Base-by-base conservation (phyloP, 2,329 filamentous ascomycete genomes). In the Teratosphaeria zuluensis region DNA sequence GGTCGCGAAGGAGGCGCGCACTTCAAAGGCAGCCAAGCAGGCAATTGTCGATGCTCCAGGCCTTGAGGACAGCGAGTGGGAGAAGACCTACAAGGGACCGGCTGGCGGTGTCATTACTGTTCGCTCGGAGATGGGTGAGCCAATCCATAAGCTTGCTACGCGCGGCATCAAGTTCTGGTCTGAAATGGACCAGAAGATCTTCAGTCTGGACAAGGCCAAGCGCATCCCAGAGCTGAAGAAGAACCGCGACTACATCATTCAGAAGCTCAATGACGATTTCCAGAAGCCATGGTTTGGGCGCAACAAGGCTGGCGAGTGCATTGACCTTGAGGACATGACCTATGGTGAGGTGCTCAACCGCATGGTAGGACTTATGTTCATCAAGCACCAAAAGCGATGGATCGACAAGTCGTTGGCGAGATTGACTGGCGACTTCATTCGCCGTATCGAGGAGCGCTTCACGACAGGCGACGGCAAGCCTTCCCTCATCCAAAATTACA, bases 151-250 rank as follows among this genome's bases (percentile, higher is more conserved):
- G 80, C 84, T 99, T 60, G 95, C 94, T 16, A 99, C 94, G 54
- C 88, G 95, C 60, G 94, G 94, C 82, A 92, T 99, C 54, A 80
- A 84, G 57, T 96, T 99, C 80, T 99, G 94, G 94, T 87, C 91
- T 55, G 95, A 99, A 77, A 96, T 99, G 91, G 94, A 99, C 71
- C 84, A 95, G 75, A 96, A 95, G 77, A 97, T 99, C 69, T 99
- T 99, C 80, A 88, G 85, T 71, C 79, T 99, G 54, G 92, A 96
- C 75, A 96, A 95, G 79, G 90, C 92, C 70, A 96, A 96, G 81
- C 87, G 91, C 51, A 80, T 96, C 24, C 82, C 88, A 1, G 91
- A 94, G 76, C 81, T 96, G 51, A 90, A 90, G 79, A 95, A 94
- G 78, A 87, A 89, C 71, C 87, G 89, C 56, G 86, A 90, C 54